These are phyloP conservation scores for Zoysia pacifica DNA, from an alignment of 176 grass and related monocot genomes.

Conservation along the genomic window DNA sequence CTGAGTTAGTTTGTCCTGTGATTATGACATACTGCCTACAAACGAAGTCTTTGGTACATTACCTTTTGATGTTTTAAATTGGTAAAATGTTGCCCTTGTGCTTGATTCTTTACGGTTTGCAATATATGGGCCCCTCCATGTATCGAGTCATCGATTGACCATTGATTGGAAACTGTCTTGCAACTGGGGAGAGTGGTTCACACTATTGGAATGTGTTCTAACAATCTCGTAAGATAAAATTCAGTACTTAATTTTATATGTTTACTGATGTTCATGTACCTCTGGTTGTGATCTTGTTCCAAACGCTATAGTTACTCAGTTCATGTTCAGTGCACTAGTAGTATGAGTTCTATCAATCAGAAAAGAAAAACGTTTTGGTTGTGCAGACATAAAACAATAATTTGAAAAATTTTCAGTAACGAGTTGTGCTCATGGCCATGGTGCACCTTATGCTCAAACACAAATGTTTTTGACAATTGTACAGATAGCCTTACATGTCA, in stretches of 20 bases:
- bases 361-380: background rate
- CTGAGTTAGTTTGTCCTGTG: conserved; percentile 22
- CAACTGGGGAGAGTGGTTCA: background rate
- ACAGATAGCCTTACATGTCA: background rate
- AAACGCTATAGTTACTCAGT: background rate
- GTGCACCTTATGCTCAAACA: background rate
- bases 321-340: background rate
- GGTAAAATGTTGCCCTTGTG: background rate
- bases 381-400: background rate
- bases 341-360: background rate
- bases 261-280: background rate
- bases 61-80: background rate
- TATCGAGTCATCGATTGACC: background rate
- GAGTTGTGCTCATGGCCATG: too few species aligned
- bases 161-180: background rate
- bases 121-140: conserved; percentile 20
- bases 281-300: conserved; percentile 1
- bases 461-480: background rate
- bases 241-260: background rate
- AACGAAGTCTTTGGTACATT: conserved; percentile 12
- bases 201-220: background rate
- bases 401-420: background rate
- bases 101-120: conserved; percentile 11
- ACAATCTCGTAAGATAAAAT: background rate
- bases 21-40: conserved; percentile 29